Evolutionary conservation across 345 rosid species (phyloP).

Genomic region (Garcia nutans): DNA sequence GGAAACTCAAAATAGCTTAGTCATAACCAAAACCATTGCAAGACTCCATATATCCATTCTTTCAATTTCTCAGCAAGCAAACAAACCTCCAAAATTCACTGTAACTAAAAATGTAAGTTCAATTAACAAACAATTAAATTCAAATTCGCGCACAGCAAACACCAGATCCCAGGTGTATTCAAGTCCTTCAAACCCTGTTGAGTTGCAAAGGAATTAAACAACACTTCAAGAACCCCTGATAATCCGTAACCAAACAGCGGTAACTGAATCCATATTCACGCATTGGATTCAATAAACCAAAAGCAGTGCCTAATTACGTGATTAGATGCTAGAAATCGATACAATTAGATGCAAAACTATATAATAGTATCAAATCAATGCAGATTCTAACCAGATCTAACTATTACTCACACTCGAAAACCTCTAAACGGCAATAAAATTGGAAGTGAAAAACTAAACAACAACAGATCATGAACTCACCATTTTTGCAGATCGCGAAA

Average conservation of each 20-base stretch:
- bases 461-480: slow-evolving; percentile 24
- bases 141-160: not conserved
- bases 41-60: not conserved
- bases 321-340: not conserved
- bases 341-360: not conserved
- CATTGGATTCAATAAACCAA: slow-evolving; percentile 4
- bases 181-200: not conserved
- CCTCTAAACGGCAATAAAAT: not conserved
- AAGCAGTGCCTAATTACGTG: slow-evolving; percentile 1
- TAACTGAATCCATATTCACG: slow-evolving; percentile 5
- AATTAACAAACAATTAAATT: not conserved
- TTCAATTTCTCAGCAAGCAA: not conserved
- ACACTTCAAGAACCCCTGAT: not conserved
- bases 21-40: not conserved
- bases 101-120: not conserved
- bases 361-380: slow-evolving; percentile 12
- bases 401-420: slow-evolving; percentile 1
- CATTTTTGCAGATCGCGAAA: slow-evolving; percentile 28
- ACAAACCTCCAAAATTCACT: slow-evolving; percentile 5
- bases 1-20: not conserved
- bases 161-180: slow-evolving; percentile 19
- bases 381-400: slow-evolving; percentile 25
- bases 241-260: slow-evolving; percentile 2
- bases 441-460: not conserved
- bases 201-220: not conserved